Percentiles rank a stretch among this genome's conserved stretches.
These are phyloP conservation scores for Quercus gilva DNA, from an alignment of 306 rosid species.

Conservation along the genomic window DNA sequence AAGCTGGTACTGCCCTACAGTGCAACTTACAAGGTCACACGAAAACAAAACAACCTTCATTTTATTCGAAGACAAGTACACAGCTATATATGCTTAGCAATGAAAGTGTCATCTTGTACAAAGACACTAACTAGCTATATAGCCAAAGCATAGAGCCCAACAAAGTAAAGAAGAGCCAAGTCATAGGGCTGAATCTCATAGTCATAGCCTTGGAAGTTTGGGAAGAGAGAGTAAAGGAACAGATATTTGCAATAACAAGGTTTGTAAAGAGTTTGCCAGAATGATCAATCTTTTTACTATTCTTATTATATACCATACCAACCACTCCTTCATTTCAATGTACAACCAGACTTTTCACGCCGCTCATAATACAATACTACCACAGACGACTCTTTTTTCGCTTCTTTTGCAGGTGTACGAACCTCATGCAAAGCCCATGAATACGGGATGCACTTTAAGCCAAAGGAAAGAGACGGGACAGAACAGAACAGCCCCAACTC, in stretches of 20 bases:
- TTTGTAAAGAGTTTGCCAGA: conserved; percentile 24
- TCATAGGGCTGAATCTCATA: conserved; percentile 22
- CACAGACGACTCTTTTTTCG: not conserved
- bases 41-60: not conserved
- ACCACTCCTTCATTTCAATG: conserved; percentile 16
- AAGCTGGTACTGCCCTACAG: not conserved
- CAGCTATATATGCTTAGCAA: too few species aligned
- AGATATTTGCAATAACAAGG: not conserved
- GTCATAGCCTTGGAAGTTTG: conserved; percentile 38
- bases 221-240: not conserved
- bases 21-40: not conserved
- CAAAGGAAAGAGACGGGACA: conserved; percentile 14
- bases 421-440: conserved; percentile 52
- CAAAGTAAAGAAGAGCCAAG: conserved; percentile 11
- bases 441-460: conserved; percentile 40
- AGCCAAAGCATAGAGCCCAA: conserved; percentile 25
- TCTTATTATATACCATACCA: conserved; percentile 23
- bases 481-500: conserved; percentile 31
- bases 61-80: not conserved
- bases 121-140: not conserved
- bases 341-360: conserved; percentile 30
- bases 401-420: conserved; percentile 18
- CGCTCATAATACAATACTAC: conserved; percentile 6
- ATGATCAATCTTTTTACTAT: conserved; percentile 53
- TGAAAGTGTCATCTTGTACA: too few species aligned